Evolutionary conservation across 2,329 filamentous ascomycete species (phyloP).

Genomic region (Aspergillus pseudoviridinutans): DNA sequence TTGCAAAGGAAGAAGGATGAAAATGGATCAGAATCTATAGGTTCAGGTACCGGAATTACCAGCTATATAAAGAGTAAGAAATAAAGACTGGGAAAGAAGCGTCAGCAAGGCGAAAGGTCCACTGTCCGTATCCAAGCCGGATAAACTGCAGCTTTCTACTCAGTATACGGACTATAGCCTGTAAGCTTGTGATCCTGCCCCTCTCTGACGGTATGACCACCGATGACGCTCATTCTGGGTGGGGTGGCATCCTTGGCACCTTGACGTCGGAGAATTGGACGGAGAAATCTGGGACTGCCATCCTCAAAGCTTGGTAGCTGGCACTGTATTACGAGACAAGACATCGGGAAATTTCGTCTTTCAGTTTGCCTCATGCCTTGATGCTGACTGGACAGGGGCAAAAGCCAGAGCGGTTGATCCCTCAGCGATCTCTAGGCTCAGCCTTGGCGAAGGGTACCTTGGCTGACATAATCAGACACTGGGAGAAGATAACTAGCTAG

Average conservation of each 20-base stretch:
- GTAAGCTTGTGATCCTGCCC: neutral
- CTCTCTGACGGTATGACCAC: neutral
- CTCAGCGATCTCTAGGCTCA: neutral
- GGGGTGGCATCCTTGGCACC: neutral
- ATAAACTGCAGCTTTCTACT: neutral
- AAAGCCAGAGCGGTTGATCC: neutral
- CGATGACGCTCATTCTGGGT: neutral
- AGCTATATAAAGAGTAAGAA: neutral
- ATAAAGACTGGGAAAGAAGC: neutral
- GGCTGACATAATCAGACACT: constrained; percentile 3
- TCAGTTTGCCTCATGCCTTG: neutral
- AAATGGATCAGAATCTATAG: neutral
- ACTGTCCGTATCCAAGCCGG: neutral
- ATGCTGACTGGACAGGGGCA: neutral
- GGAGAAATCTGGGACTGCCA: neutral
- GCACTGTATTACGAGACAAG: neutral
- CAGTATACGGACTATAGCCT: neutral
- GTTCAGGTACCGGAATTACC: neutral
- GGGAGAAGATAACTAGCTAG: neutral
- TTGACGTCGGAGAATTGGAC: neutral
- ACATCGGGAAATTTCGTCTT: neutral
- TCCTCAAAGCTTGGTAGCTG: neutral
- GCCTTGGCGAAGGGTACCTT: neutral
- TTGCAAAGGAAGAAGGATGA: neutral
- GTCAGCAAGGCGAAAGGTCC: neutral